Evolutionary conservation across 148 eudicot genomes (phyloP).

Genomic region (Bassia scoparia): DNA sequence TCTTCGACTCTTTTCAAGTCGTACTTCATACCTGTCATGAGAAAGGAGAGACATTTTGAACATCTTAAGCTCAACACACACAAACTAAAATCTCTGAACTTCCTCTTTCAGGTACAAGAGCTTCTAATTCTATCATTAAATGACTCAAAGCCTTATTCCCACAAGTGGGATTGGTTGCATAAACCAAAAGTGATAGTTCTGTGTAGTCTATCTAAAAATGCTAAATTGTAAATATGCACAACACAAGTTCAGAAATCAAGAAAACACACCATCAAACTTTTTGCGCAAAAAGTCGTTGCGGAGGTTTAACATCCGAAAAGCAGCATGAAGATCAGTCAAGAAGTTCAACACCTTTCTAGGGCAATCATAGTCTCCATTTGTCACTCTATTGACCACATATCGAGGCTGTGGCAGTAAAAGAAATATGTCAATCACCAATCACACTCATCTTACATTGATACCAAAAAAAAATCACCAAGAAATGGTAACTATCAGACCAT

Average conservation of each 20-base stretch:
- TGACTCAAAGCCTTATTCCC: too few relatives aligned
- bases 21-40: constrained; percentile 80
- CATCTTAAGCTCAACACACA: background rate
- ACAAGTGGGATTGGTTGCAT: too few relatives aligned
- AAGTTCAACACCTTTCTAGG: constrained; percentile 83
- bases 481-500: background rate
- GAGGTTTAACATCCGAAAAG: constrained; percentile 96
- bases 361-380: constrained; percentile 94
- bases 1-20: constrained; percentile 91
- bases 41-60: background rate
- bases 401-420: constrained; percentile 70
- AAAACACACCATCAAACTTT: constrained; percentile 79
- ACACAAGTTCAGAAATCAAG: background rate
- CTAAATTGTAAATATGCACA: background rate
- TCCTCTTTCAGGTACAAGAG: too few relatives aligned
- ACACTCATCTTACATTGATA: background rate
- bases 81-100: too few relatives aligned
- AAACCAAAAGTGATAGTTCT: too few relatives aligned
- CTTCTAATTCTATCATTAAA: too few relatives aligned
- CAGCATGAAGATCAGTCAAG: constrained; percentile 87
- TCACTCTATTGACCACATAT: constrained; percentile 92
- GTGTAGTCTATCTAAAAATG: background rate
- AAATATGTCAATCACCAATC: constrained; percentile 8
- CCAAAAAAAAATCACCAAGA: background rate
- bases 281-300: constrained; percentile 92